Conservation (phyloP, 2,329 filamentous ascomycete species). For the Nigrospora osmanthi region DNA sequence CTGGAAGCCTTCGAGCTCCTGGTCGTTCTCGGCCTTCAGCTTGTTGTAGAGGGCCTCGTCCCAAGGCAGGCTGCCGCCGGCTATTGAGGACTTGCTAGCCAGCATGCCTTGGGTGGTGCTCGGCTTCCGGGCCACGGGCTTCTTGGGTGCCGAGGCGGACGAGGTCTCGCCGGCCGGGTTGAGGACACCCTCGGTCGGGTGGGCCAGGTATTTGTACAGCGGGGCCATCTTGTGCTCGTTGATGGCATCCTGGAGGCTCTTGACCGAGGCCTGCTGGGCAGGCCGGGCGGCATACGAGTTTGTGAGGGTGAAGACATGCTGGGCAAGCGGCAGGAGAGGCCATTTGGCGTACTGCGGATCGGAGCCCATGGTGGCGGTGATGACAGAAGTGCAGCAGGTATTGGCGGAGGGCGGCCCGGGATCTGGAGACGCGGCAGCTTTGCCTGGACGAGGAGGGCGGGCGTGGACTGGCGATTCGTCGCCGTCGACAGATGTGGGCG, state of each 20-base stretch:
- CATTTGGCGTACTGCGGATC: constrained; percentile 83
- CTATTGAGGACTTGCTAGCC: constrained; percentile 54
- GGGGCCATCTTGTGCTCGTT: constrained; percentile 79
- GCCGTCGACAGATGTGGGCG: neutral
- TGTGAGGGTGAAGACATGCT: constrained; percentile 81
- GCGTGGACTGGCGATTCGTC: no score
- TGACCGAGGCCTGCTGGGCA: constrained; percentile 63
- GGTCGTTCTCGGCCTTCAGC: constrained; percentile 69
- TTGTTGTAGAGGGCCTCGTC: constrained; percentile 80
- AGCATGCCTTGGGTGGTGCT: constrained; percentile 64
- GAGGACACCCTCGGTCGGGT: constrained; percentile 74
- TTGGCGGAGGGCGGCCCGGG: no score
- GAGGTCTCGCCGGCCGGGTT: constrained; percentile 64
- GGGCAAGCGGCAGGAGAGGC: constrained; percentile 71
- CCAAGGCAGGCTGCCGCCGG: constrained; percentile 71
- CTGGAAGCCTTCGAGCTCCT: constrained; percentile 67
- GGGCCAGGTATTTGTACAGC: constrained; percentile 76
- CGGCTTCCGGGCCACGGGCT: constrained; percentile 58
- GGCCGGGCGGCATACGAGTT: constrained; percentile 63
- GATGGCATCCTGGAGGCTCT: constrained; percentile 75
- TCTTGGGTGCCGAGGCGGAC: constrained; percentile 34
- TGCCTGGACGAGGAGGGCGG: neutral
- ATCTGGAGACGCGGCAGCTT: neutral
- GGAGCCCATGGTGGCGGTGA: constrained; percentile 53
- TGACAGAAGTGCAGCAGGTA: no score